Conservation (phyloP, 805 yeast genomes). For the Schizosaccharomyces lindneri region DNA sequence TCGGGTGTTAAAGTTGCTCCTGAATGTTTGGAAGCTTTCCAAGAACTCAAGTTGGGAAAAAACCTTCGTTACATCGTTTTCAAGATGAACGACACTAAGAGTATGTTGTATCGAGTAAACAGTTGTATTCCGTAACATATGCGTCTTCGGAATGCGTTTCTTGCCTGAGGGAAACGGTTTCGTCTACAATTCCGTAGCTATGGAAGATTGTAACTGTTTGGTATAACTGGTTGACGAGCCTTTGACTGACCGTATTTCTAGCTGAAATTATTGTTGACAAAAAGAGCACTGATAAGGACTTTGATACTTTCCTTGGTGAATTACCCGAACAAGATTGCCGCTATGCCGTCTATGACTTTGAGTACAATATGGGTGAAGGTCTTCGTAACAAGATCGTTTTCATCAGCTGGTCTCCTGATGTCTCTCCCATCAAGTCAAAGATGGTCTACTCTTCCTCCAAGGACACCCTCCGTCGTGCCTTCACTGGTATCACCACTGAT, state of each 20-base stretch:
- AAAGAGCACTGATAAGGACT: conserved; percentile 49
- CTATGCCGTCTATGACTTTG: conserved; percentile 91
- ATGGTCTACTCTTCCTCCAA: conserved; percentile 97
- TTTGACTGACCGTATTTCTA: background rate
- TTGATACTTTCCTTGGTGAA: conserved; percentile 66
- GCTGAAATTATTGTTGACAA: conserved; percentile 71
- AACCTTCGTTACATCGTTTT: conserved; percentile 65
- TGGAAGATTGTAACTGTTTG: no score
- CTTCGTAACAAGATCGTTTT: conserved; percentile 60
- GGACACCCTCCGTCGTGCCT: conserved; percentile 90
- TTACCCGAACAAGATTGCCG: conserved; percentile 91
- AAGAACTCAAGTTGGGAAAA: conserved; percentile 74
- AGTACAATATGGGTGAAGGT: conserved; percentile 80
- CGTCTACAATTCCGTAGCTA: no score
- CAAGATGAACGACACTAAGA: conserved; percentile 59
- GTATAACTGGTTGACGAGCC: no score
- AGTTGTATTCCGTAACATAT: no score
- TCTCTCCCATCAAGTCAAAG: conserved; percentile 73
- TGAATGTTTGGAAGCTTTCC: conserved; percentile 81
- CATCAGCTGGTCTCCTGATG: conserved; percentile 92
- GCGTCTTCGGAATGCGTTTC: background rate
- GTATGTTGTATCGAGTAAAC: background rate
- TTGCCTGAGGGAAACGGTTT: background rate
- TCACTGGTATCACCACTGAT: conserved; percentile 83
- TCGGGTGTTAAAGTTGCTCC: conserved; percentile 60